Conservation (phyloP, 352 stramenopile species). For the Plasmopara viticola region DNA sequence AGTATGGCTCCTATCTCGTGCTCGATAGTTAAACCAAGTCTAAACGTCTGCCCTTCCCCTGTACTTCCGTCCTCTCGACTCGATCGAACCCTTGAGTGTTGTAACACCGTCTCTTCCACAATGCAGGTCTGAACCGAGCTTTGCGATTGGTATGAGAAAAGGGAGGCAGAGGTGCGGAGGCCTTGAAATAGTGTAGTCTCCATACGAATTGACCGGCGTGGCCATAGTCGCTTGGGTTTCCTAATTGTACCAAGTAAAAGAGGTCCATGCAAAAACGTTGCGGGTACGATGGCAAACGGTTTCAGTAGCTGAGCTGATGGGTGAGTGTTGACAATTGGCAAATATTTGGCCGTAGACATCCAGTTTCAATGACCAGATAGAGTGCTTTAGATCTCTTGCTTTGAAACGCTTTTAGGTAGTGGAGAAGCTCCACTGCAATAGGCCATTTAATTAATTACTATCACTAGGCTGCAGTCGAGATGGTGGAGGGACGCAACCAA, state of each 20-base stretch:
- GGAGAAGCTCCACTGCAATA: conserved; percentile 2
- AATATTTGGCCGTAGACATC: neutral
- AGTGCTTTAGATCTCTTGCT: too few species aligned
- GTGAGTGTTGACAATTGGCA: conserved; percentile 10
- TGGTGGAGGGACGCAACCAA: conserved; percentile 15
- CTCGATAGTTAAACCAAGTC: conserved; percentile 19
- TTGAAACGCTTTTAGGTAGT: too few species aligned
- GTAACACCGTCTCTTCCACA: conserved; percentile 33
- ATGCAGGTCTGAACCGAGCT: conserved; percentile 8
- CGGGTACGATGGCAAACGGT: conserved; percentile 7
- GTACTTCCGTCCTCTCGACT: conserved; percentile 19
- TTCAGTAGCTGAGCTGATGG: conserved; percentile 14
- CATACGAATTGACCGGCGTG: neutral
- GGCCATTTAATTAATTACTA: neutral
- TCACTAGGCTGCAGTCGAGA: conserved; percentile 5
- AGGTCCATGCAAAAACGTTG: neutral
- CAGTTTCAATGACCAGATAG: too few species aligned
- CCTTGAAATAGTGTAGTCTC: conserved; percentile 8
- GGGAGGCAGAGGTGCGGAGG: conserved; percentile 18
- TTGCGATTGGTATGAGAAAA: conserved; percentile 30
- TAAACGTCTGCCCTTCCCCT: conserved; percentile 9
- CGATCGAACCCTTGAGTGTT: conserved; percentile 8
- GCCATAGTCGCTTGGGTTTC: too few species aligned
- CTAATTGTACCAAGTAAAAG: too few species aligned
- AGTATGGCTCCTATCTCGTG: conserved; percentile 7